Evolutionary conservation across 2,329 filamentous ascomycete genomes (phyloP).

Genomic region (Pseudocercospora macadamiae): DNA sequence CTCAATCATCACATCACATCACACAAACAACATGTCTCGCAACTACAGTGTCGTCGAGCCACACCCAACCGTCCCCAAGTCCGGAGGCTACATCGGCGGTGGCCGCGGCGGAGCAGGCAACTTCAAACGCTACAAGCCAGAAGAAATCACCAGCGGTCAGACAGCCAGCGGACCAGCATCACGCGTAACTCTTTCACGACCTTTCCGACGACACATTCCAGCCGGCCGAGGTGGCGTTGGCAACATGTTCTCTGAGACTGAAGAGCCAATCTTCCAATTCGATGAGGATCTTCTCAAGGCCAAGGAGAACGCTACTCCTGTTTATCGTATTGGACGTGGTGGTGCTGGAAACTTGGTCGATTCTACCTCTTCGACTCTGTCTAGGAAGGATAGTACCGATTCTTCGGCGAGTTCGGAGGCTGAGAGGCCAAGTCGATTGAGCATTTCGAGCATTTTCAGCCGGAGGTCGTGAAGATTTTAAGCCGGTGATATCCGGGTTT

Average conservation of each 20-base stretch:
- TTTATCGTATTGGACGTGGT: conserved; percentile 66
- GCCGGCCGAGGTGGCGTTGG: conserved; percentile 62
- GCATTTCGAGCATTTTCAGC: conserved; percentile 28
- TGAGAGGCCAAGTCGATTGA: conserved; percentile 25
- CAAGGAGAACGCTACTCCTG: conserved; percentile 54
- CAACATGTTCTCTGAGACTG: conserved; percentile 56
- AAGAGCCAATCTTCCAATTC: conserved; percentile 68
- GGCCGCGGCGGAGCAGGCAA: conserved; percentile 65
- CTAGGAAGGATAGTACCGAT: conserved; percentile 21
- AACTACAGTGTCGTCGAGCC: conserved; percentile 63
- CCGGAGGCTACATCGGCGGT: conserved; percentile 51
- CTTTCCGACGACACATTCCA: conserved; percentile 57
- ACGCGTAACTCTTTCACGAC: conserved; percentile 52
- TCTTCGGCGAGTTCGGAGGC: conserved; percentile 27
- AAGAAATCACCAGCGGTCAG: conserved; percentile 55
- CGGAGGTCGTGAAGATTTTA: conserved; percentile 23
- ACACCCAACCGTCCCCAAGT: conserved; percentile 59
- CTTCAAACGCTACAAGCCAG: conserved; percentile 57
- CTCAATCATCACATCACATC: conserved; percentile 7
- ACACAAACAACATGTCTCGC: conserved; percentile 35
- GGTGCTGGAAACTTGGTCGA: conserved; percentile 60
- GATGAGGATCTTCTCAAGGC: conserved; percentile 66
- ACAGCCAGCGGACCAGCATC: conserved; percentile 53
- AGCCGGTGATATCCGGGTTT: conserved; percentile 1
- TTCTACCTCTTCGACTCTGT: background rate